phyloP scores from a whole-genome alignment of 208 protist species.

The Leishmania turanica region DNA sequence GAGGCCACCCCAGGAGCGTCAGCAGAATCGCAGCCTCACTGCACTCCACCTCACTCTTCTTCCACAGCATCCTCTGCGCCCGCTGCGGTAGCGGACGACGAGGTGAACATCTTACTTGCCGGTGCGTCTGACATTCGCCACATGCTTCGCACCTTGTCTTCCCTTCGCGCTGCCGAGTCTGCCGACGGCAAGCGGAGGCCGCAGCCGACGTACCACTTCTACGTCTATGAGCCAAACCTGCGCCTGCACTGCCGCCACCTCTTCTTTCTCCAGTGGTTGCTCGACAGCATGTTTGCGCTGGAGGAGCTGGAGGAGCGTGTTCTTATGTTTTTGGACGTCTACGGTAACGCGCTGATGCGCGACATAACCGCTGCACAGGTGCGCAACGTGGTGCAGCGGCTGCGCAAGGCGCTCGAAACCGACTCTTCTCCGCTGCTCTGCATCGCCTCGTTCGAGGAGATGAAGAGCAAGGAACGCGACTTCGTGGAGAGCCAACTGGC shows the following conservation, averaged over 20 bases:
- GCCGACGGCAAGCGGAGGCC: background rate
- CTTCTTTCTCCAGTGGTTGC: slow-evolving; percentile 91
- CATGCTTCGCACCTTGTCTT: slow-evolving; percentile 80
- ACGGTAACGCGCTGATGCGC: slow-evolving; percentile 77
- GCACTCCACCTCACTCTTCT: background rate
- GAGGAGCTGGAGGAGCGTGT: slow-evolving; percentile 90
- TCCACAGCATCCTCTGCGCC: background rate
- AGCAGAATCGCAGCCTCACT: background rate
- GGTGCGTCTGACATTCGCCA: slow-evolving; percentile 85
- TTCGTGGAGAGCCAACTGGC: slow-evolving; percentile 85
- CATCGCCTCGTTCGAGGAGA: slow-evolving; percentile 63
- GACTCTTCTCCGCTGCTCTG: slow-evolving; percentile 37
- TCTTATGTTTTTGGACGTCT: slow-evolving; percentile 91
- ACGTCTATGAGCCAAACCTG: slow-evolving; percentile 90
- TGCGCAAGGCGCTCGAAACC: slow-evolving; percentile 47
- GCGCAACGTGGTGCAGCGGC: slow-evolving; percentile 65
- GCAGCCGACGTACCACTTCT: slow-evolving; percentile 71
- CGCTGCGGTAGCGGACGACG: background rate
- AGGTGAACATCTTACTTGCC: slow-evolving; percentile 66
- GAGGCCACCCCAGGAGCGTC: background rate
- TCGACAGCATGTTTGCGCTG: slow-evolving; percentile 88
- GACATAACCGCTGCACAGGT: slow-evolving; percentile 79
- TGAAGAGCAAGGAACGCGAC: slow-evolving; percentile 89
- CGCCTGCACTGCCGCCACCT: slow-evolving; percentile 84
- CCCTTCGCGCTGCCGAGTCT: slow-evolving; percentile 40